These are phyloP conservation scores for Thuja plicata DNA, from an alignment of 83 land plant species.

Conservation along the genomic window DNA sequence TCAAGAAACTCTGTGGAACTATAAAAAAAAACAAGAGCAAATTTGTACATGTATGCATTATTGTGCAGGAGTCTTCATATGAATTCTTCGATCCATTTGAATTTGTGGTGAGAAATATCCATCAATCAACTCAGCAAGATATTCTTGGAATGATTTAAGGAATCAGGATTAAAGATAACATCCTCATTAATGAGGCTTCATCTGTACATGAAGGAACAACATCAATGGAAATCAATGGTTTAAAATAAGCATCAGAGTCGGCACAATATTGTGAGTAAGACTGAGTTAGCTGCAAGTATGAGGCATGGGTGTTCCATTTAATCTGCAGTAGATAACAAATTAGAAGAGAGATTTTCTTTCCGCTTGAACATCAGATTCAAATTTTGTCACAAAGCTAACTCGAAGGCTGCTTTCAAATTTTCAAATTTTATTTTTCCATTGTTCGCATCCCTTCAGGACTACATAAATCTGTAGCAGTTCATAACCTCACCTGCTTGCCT, in stretches of 20 bases:
- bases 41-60: too few species aligned
- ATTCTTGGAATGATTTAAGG: background rate
- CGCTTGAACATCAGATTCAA: background rate
- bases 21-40: too few species aligned
- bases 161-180: background rate
- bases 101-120: background rate
- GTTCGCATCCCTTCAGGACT: background rate
- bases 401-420: background rate
- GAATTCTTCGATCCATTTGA: too few species aligned
- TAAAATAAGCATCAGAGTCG: background rate
- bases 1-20: too few species aligned
- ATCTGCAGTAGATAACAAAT: background rate
- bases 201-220: background rate
- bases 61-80: background rate
- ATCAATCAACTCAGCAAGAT: background rate
- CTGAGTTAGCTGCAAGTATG: background rate
- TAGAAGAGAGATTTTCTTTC: background rate
- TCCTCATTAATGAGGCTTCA: background rate
- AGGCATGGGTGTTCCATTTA: background rate
- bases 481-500: background rate
- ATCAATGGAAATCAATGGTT: background rate
- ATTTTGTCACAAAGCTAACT: background rate
- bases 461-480: background rate
- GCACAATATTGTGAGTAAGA: background rate
- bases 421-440: too few species aligned